These are phyloP conservation scores for Arabidopsis arenosa DNA, from an alignment of 345 rosid species.

Conservation along the genomic window DNA sequence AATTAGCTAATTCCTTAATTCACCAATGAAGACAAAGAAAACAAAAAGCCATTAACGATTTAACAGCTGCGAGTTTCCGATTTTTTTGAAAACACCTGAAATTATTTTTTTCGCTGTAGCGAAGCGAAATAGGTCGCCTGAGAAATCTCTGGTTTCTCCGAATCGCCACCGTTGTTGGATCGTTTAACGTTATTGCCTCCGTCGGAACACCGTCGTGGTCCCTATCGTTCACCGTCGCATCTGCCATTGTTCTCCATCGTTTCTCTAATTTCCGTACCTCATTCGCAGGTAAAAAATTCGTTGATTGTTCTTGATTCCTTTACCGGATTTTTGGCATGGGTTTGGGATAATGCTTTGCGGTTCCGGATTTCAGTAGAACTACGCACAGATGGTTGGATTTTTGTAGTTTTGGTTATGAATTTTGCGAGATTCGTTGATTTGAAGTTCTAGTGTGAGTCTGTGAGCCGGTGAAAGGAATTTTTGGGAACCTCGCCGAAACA, in stretches of 20 bases:
- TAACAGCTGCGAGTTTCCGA: slow-evolving; percentile 17
- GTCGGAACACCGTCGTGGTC: slow-evolving; percentile 7
- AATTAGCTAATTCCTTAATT: slow-evolving; percentile 33
- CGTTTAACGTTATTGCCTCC: not conserved
- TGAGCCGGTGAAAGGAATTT: not conserved
- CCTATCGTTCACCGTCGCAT: slow-evolving; percentile 15
- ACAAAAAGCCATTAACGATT: slow-evolving; percentile 25
- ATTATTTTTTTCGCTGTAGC: slow-evolving; percentile 1
- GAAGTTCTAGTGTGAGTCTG: slow-evolving; percentile 27
- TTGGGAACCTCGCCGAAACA: not conserved
- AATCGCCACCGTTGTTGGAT: not conserved
- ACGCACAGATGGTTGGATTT: not conserved
- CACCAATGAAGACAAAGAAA: slow-evolving; percentile 28
- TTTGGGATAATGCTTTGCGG: not conserved
- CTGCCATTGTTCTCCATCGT: slow-evolving; percentile 27
- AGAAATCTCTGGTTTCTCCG: slow-evolving; percentile 25
- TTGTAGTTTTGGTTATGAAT: slow-evolving; percentile 1
- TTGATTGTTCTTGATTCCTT: not conserved
- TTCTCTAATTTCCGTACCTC: not conserved
- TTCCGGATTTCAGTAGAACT: not conserved
- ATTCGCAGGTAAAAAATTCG: slow-evolving; percentile 28
- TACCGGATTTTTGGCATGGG: slow-evolving; percentile 2
- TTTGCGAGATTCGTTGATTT: slow-evolving; percentile 11
- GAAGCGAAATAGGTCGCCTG: slow-evolving; percentile 24
- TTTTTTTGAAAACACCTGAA: slow-evolving; percentile 18